Evolutionary conservation across 108 stramenopile genomes (phyloP).

Genomic region (Fistulifera pelliculosa): DNA sequence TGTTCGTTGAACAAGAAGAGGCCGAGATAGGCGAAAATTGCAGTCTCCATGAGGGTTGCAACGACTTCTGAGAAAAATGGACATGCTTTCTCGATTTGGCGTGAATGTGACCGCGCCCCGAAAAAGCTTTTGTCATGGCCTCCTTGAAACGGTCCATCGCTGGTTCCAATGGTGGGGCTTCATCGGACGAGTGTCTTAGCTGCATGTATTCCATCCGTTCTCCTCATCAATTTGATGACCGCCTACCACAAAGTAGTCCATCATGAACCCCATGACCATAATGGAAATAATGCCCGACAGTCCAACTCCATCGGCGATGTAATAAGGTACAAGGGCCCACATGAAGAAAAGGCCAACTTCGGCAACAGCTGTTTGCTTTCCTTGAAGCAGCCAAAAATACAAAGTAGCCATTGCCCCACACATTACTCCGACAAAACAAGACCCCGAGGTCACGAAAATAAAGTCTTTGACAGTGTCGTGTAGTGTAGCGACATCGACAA

Average conservation of each 20-base stretch:
- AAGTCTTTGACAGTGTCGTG: slow-evolving; percentile 21
- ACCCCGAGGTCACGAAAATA: slow-evolving; percentile 38
- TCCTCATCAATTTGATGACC: slow-evolving; percentile 24
- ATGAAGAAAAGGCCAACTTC: slow-evolving; percentile 62
- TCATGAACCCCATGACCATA: slow-evolving; percentile 64
- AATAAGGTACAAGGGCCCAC: slow-evolving; percentile 66
- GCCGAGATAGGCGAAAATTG: slow-evolving; percentile 87
- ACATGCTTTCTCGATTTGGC: slow-evolving; percentile 54
- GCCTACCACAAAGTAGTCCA: slow-evolving; percentile 59
- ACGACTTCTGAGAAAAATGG: slow-evolving; percentile 78
- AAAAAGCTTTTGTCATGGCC: slow-evolving; percentile 16
- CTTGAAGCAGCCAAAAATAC: slow-evolving; percentile 54
- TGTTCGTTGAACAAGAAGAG: slow-evolving; percentile 74
- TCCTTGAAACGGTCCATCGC: slow-evolving; percentile 10
- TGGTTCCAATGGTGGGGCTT: slow-evolving; percentile 9
- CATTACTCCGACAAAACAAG: slow-evolving; percentile 45
- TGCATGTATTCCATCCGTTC: slow-evolving; percentile 29
- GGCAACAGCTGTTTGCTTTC: slow-evolving; percentile 36
- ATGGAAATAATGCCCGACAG: slow-evolving; percentile 53
- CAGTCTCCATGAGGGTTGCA: slow-evolving; percentile 83
- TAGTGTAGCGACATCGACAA: slow-evolving; percentile 9
- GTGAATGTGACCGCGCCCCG: slow-evolving; percentile 22
- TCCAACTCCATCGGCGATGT: slow-evolving; percentile 55
- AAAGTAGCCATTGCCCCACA: slow-evolving; percentile 43
- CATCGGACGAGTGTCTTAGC: slow-evolving; percentile 1